Base-by-base conservation (phyloP, 2,329 filamentous ascomycete genomes). In the Fusarium udum region DNA sequence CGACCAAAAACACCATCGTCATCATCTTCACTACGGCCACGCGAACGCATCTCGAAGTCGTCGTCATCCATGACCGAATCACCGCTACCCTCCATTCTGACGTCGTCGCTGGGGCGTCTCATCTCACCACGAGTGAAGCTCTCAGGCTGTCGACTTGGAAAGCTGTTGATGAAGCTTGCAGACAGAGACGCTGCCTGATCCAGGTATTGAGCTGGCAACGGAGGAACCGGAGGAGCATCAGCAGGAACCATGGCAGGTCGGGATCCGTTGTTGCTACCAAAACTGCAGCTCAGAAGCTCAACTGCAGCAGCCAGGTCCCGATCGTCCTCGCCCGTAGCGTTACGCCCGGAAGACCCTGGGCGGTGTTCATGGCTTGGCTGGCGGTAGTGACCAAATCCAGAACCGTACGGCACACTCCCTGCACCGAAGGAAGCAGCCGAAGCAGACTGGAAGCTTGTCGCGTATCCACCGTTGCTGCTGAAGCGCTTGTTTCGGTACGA, bases 1-100 rank as follows among this genome's bases (percentile, higher is more conserved):
- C 91, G 90, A 64, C 95, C 95, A 85, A 99, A 99, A 78, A 98
- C 93, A 79, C 95, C 95, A 75, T 98, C 95, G 75, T 98, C 95
- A 72, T 97, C 95, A 77, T 97, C 95, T 77, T 97, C 93, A 81
- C 91, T 92, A 71, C 92, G 89, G 57, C 89, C 89, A 62, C 89
- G 88, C 56, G 86, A 88, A 62, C 84, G 87, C 76, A 85, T 84
- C 78, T 91, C 90, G 66, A 91, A 89, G 69, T 93, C 91, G 75
- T 92, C 90, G 61, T 94, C 91, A 73, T 90, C 90, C 76, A 86
- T 86, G 55, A 90, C 89, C 72, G 88, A 91, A 65, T 91, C 90
- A 74, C 89, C 85, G 76, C 88, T 89, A 57, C 90, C 90, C 74
- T 91, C 89, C 87, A 91, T 92, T 82, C 91, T 91, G 64, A 92